phyloP scores from a whole-genome alignment of 2,329 filamentous ascomycete genomes.

The Aspergillus terreus region DNA sequence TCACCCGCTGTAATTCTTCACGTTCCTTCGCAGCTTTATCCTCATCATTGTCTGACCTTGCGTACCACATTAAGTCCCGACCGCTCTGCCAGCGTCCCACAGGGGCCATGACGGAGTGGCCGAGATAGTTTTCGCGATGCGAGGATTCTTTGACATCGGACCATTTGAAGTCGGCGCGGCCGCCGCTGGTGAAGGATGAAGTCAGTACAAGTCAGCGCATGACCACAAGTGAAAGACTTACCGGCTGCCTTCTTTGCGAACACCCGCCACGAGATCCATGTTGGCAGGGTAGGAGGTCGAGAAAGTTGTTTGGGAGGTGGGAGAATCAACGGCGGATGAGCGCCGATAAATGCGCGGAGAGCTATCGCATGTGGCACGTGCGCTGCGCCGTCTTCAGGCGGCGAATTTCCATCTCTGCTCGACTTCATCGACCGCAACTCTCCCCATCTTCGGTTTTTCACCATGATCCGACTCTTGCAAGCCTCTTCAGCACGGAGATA shows the following conservation, averaged over 20 bases:
- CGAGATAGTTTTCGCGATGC: conserved; percentile 87
- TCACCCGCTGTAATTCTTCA: conserved; percentile 74
- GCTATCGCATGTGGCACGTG: conserved; percentile 18
- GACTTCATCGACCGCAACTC: conserved; percentile 16
- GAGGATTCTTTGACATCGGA: conserved; percentile 82
- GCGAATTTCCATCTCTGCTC: conserved; percentile 3
- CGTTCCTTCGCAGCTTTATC: conserved; percentile 55
- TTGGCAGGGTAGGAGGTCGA: conserved; percentile 11
- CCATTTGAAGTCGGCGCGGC: conserved; percentile 91
- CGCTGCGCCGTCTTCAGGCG: conserved; percentile 15
- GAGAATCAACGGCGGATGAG: not conserved
- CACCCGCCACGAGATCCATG: conserved; percentile 92
- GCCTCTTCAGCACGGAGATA: not conserved
- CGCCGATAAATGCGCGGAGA: conserved; percentile 1
- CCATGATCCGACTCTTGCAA: not conserved
- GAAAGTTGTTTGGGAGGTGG: not conserved
- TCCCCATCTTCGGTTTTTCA: not conserved
- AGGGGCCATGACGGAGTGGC: conserved; percentile 86
- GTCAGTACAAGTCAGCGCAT: not conserved
- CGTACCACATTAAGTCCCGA: conserved; percentile 64
- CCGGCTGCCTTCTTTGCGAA: conserved; percentile 84
- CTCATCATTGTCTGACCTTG: conserved; percentile 51
- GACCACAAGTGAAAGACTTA: conserved; percentile 29
- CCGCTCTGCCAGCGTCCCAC: conserved; percentile 90
- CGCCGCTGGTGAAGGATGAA: conserved; percentile 57